Evolutionary conservation across 108 stramenopile species (phyloP), one percentile per base, ranked within the genome.

Genomic region (Cyclotella baltica): DNA sequence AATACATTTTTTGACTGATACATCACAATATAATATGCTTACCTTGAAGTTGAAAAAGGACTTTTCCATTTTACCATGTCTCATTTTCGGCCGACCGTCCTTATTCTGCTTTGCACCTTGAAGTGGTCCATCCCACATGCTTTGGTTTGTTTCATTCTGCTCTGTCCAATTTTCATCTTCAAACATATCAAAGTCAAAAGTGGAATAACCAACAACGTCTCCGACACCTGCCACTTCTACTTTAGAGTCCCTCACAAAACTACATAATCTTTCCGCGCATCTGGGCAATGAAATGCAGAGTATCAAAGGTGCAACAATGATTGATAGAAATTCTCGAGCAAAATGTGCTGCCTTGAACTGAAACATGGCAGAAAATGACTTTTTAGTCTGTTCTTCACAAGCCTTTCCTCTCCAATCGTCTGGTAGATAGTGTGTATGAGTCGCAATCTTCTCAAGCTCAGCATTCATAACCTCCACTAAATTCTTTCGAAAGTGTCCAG

Each of bases 401-500:
- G 36, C 84, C 75, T 67, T 91, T 3, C 61, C 72, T 50, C 80
- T 83, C 98, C 98, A 98, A 53, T 83, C 59, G 43, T 92, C 92
- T 8, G 97, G 97, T 72, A 93, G 90, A 67, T 93, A 90, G 71
- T 98, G 98, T 5, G 96, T 98, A 76, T 95, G 89, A 19, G 86
- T 75, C 30, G 96, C 86, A 43, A 97, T 80, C 29, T 65, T 77
- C 35, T 81, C 89, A 72, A 93, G 73, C 29, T 87, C 89, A 6
- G 47, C 37, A 64, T 91, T 89, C 88, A 93, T 92, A 57, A 93
- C 91, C 19, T 62, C 67, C 50, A 83, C 85, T 19, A 93, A 46
- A 73, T 94, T 94, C 16, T 83, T 73, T n/a, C 68, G 57, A 9
- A 76, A 57, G 30, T 83, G 86, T 22, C 89, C 76, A 13, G 77